Conservation (phyloP, 1,139 yeast species). For the Dujonia santamariae region DNA sequence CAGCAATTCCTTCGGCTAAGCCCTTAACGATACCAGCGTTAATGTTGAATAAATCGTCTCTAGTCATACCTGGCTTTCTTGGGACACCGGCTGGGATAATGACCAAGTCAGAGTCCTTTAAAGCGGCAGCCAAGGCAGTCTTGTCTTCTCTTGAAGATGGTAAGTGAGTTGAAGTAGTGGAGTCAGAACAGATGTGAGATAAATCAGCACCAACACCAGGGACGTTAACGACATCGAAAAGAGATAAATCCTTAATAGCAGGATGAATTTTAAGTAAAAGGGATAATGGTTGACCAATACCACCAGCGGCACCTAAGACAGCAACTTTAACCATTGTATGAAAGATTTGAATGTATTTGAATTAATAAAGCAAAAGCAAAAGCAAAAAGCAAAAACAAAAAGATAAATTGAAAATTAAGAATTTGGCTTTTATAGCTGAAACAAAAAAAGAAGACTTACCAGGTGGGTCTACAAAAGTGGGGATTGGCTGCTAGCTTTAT, state of each 20-base stretch:
- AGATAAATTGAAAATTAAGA: too few species aligned
- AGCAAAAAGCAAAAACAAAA: too few species aligned
- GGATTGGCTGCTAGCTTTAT: too few species aligned
- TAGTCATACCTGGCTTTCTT: slow-evolving; percentile 77
- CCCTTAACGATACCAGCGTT: slow-evolving; percentile 67
- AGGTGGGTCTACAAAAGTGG: too few species aligned
- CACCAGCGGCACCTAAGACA: slow-evolving; percentile 79
- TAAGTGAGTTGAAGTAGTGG: slow-evolving; percentile 53
- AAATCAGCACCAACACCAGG: slow-evolving; percentile 74
- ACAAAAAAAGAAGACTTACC: too few species aligned
- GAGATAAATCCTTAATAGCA: slow-evolving; percentile 51
- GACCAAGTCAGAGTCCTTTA: slow-evolving; percentile 56
- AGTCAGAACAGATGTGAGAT: slow-evolving; percentile 66
- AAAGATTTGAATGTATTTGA: background rate
- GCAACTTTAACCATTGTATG: slow-evolving; percentile 60
- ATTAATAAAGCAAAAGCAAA: too few species aligned
- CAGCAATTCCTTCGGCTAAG: slow-evolving; percentile 57
- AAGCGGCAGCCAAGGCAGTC: slow-evolving; percentile 46
- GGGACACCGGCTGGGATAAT: slow-evolving; percentile 84
- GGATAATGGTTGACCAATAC: slow-evolving; percentile 77
- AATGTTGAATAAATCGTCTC: slow-evolving; percentile 72
- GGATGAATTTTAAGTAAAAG: slow-evolving; percentile 59
- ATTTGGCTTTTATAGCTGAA: too few species aligned
- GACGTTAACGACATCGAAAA: slow-evolving; percentile 67
- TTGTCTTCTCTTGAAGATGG: slow-evolving; percentile 50